A percentile compares a stretch with the other conserved stretches of the same genome.
These are phyloP conservation scores for Rutidosis leptorrhynchoides DNA, from an alignment of 129 eudicot genomes.

Conservation along the genomic window DNA sequence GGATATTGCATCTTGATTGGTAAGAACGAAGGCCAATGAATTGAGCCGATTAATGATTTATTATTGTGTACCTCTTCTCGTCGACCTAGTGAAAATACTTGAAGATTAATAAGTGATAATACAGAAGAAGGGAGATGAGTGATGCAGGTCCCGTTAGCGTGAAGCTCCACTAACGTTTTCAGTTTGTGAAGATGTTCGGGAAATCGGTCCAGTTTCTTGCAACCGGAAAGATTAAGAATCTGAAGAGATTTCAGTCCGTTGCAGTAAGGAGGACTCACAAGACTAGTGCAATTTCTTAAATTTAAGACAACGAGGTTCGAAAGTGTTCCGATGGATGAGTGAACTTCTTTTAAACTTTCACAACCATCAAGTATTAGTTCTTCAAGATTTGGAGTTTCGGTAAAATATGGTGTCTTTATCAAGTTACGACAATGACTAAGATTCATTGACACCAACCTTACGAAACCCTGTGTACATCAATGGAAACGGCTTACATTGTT, in stretches of 20 bases:
- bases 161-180: constrained; percentile 34
- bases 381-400: constrained; percentile 28
- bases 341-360: constrained; percentile 25
- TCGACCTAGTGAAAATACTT: constrained; percentile 25
- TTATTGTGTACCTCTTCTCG: constrained; percentile 14
- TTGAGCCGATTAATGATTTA: constrained; percentile 11
- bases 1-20: constrained; percentile 11
- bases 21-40: constrained; percentile 25
- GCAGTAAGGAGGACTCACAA: constrained; percentile 27
- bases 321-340: constrained; percentile 28
- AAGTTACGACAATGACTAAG: constrained; percentile 32
- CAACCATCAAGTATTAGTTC: constrained; percentile 29
- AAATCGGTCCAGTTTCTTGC: constrained; percentile 31
- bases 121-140: constrained; percentile 28
- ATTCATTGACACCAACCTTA: constrained; percentile 25
- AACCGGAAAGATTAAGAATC: constrained; percentile 32
- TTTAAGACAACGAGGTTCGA: constrained; percentile 18
- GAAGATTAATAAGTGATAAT: constrained; percentile 27
- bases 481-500: not conserved
- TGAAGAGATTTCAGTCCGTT: constrained; percentile 19
- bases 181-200: constrained; percentile 24
- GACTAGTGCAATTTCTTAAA: constrained; percentile 27
- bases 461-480: constrained; percentile 21
- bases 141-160: constrained; percentile 27
- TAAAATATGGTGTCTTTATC: constrained; percentile 35